Evolutionary conservation across 2,329 filamentous ascomycete genomes (phyloP).

Genomic region (Aquanectria penicillioides): DNA sequence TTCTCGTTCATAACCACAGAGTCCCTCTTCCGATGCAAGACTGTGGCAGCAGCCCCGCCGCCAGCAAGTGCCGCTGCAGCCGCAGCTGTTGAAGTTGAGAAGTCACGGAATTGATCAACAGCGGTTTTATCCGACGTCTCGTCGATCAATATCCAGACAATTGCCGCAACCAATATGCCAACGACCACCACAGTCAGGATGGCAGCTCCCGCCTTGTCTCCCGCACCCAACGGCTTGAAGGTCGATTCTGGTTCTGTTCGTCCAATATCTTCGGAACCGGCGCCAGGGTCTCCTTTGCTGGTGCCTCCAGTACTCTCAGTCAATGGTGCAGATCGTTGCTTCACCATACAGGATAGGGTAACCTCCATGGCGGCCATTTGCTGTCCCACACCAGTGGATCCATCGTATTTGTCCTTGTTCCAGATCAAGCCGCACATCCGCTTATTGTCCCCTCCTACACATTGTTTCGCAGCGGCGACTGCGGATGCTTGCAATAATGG

Average conservation of each 20-base stretch:
- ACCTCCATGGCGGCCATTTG: slow-evolving; percentile 77
- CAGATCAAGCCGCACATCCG: slow-evolving; percentile 70
- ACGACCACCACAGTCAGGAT: slow-evolving; percentile 70
- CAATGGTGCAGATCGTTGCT: slow-evolving; percentile 52
- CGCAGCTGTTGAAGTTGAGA: slow-evolving; percentile 33
- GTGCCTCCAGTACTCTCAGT: slow-evolving; percentile 67
- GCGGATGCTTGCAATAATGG: slow-evolving; percentile 65
- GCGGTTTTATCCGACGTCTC: slow-evolving; percentile 52
- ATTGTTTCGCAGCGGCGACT: slow-evolving; percentile 65
- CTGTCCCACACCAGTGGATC: slow-evolving; percentile 71
- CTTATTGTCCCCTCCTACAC: slow-evolving; percentile 64
- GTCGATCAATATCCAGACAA: slow-evolving; percentile 60
- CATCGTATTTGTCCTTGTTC: slow-evolving; percentile 67
- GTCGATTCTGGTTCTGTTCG: slow-evolving; percentile 43
- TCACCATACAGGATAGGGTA: slow-evolving; percentile 69
- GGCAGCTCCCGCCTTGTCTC: slow-evolving; percentile 75
- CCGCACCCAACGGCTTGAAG: slow-evolving; percentile 55
- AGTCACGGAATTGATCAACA: slow-evolving; percentile 45
- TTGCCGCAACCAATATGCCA: slow-evolving; percentile 62
- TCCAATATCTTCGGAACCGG: slow-evolving; percentile 58
- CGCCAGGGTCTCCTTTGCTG: slow-evolving; percentile 57
- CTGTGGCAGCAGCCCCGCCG: slow-evolving; percentile 34
- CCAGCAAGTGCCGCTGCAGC: slow-evolving; percentile 34
- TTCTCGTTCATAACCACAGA: slow-evolving; percentile 38
- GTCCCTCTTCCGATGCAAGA: slow-evolving; percentile 31